Conservation (phyloP, 192 early-diverging fungal species). For the Coemansia sp. region DNA sequence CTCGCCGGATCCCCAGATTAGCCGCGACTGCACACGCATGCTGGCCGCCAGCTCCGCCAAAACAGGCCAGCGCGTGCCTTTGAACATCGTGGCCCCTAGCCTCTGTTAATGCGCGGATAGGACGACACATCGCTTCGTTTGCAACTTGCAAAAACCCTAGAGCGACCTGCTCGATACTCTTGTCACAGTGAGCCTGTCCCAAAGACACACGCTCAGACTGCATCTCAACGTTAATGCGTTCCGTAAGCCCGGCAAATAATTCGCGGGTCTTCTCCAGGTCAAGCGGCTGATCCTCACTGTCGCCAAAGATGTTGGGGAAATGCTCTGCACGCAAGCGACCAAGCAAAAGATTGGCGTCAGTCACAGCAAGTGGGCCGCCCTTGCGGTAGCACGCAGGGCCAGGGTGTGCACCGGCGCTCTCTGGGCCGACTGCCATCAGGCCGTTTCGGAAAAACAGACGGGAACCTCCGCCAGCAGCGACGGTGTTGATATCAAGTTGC, state of each 20-base stretch:
- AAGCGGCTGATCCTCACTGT: slow-evolving; percentile 74
- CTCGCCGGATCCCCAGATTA: slow-evolving; percentile 76
- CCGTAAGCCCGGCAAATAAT: slow-evolving; percentile 67
- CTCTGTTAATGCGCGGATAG: slow-evolving; percentile 89
- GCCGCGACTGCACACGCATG: slow-evolving; percentile 94
- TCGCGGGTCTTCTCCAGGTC: slow-evolving; percentile 62
- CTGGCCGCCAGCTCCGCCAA: slow-evolving; percentile 95
- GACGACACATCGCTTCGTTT: slow-evolving; percentile 95
- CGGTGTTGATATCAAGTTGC: slow-evolving; percentile 94
- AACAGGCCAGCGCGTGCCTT: slow-evolving; percentile 82
- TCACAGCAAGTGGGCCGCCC: slow-evolving; percentile 89
- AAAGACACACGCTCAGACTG: slow-evolving; percentile 30
- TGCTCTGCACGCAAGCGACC: slow-evolving; percentile 80
- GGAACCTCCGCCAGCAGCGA: slow-evolving; percentile 96
- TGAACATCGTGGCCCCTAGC: slow-evolving; percentile 86
- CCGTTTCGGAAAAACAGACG: slow-evolving; percentile 90
- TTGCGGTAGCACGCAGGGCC: slow-evolving; percentile 95
- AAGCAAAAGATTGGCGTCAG: slow-evolving; percentile 91
- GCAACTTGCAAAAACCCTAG: slow-evolving; percentile 95
- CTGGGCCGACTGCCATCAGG: slow-evolving; percentile 90
- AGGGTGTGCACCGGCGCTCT: slow-evolving; percentile 90
- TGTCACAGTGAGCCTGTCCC: slow-evolving; percentile 32
- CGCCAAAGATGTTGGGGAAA: slow-evolving; percentile 96
- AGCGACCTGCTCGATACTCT: slow-evolving; percentile 83
- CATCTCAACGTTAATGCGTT: slow-evolving; percentile 61